These are phyloP conservation scores for Boletus insuetus DNA, from an alignment of 768 basidiomycete genomes.

Conservation along the genomic window DNA sequence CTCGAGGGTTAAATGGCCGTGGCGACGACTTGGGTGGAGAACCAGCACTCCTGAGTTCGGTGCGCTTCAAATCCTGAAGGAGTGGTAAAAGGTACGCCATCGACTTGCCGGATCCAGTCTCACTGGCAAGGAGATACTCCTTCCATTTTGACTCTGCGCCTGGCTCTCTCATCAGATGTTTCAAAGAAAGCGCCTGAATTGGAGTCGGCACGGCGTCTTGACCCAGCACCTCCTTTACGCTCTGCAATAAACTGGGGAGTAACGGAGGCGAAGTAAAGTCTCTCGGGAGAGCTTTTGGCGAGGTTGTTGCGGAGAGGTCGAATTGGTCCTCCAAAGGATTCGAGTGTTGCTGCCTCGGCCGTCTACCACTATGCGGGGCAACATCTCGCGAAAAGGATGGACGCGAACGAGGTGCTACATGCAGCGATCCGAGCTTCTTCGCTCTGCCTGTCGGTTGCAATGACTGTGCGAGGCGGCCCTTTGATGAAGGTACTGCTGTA, in stretches of 20 bases:
- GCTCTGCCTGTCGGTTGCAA: slow-evolving; percentile 27
- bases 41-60: slow-evolving; percentile 40
- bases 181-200: slow-evolving; percentile 74
- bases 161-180: slow-evolving; percentile 50
- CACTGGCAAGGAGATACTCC: slow-evolving; percentile 74
- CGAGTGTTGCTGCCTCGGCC: slow-evolving; percentile 2
- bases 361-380: slow-evolving; percentile 18
- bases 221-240: slow-evolving; percentile 58
- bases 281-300: slow-evolving; percentile 30
- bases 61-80: slow-evolving; percentile 70
- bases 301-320: slow-evolving; percentile 30
- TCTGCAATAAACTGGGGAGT: slow-evolving; percentile 58
- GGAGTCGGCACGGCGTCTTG: slow-evolving; percentile 59
- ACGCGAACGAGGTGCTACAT: slow-evolving; percentile 21
- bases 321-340: slow-evolving; percentile 37
- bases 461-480: slow-evolving; percentile 27
- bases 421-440: slow-evolving; percentile 26
- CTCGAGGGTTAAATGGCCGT: slow-evolving; percentile 59
- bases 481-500: slow-evolving; percentile 21
- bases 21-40: slow-evolving; percentile 11
- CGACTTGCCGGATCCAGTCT: slow-evolving; percentile 91
- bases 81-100: slow-evolving; percentile 87
- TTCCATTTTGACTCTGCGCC: slow-evolving; percentile 16
- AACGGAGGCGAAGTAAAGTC: slow-evolving; percentile 68
- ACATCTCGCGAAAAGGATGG: slow-evolving; percentile 16